Percentiles rank a stretch among this genome's conserved stretches.
Evolutionary conservation across 257 asterid genomes (phyloP).

Genomic region (Asclepias syriaca): DNA sequence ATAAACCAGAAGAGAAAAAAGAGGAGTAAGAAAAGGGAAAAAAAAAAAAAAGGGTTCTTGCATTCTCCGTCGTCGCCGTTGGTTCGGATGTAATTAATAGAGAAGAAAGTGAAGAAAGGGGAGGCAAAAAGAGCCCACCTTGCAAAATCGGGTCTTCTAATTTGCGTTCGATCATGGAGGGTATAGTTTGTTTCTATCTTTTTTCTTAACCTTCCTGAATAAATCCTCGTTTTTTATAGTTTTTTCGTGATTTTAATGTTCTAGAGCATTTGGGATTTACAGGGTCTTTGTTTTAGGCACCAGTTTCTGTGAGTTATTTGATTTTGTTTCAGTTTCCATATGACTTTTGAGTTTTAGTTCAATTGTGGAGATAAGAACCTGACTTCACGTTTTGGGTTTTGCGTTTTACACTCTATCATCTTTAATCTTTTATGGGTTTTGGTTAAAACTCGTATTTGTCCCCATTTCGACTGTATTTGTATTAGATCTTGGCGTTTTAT

Average conservation of each 20-base stretch:
- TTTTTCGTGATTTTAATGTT: neutral
- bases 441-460: neutral
- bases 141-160: neutral
- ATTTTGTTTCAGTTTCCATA: too few relatives aligned
- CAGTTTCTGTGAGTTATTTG: neutral
- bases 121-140: neutral
- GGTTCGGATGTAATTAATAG: constrained; percentile 1
- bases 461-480: neutral
- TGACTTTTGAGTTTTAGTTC: neutral
- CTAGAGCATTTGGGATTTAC: neutral
- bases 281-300: neutral
- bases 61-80: constrained; percentile 2
- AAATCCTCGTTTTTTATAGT: neutral
- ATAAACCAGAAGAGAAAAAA: neutral
- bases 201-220: neutral
- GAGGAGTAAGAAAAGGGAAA: neutral
- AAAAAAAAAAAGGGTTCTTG: constrained; percentile 3
- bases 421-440: constrained; percentile 3
- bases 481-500: constrained; percentile 5
- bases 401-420: neutral
- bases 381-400: neutral
- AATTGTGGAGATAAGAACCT: neutral
- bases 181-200: neutral
- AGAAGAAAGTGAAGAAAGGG: neutral
- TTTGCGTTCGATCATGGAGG: constrained; percentile 7